These are phyloP conservation scores for Thalassiosira profunda DNA, from an alignment of 108 stramenopile species.

Conservation along the genomic window DNA sequence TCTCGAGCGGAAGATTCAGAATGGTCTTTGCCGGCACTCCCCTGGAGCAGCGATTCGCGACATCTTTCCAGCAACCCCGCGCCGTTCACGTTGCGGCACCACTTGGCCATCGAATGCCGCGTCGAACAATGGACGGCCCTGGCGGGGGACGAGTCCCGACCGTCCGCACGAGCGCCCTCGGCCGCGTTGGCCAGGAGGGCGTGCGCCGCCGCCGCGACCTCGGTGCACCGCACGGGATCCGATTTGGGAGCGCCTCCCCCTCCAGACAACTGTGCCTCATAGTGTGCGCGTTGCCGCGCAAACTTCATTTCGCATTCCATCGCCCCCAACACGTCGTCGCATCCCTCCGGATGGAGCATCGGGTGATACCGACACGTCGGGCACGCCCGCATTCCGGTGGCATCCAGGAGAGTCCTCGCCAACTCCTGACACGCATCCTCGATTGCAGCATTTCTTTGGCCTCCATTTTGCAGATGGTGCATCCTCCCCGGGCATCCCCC, in stretches of 20 bases:
- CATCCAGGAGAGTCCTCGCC: conserved; percentile 15
- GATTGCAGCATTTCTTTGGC: not conserved
- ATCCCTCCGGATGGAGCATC: conserved; percentile 8
- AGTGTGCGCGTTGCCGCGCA: not conserved
- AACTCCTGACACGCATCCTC: not conserved
- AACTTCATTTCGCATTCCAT: conserved; percentile 16
- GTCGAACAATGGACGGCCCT: conserved; percentile 27
- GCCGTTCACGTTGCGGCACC: conserved; percentile 22
- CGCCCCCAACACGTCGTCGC: conserved; percentile 7
- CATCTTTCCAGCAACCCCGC: conserved; percentile 25
- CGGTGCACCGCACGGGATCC: conserved; percentile 17
- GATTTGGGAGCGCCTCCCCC: not conserved
- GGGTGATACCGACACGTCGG: conserved; percentile 49
- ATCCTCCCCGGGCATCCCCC: not conserved
- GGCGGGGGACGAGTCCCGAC: conserved; percentile 8
- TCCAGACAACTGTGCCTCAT: too few species aligned
- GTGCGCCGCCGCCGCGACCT: conserved; percentile 27
- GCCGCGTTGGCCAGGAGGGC: conserved; percentile 12
- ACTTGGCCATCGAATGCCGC: conserved; percentile 45
- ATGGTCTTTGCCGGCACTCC: not conserved
- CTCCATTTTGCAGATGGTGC: not conserved
- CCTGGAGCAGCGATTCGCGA: conserved; percentile 3
- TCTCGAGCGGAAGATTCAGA: conserved; percentile 24
- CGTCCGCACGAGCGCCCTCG: not conserved
- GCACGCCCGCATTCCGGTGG: conserved; percentile 14